A percentile compares a stretch with the other conserved stretches of the same genome.
Evolutionary conservation across 371 early-diverging fungal genomes (phyloP).

Genomic region (Lichtheimia ornata): DNA sequence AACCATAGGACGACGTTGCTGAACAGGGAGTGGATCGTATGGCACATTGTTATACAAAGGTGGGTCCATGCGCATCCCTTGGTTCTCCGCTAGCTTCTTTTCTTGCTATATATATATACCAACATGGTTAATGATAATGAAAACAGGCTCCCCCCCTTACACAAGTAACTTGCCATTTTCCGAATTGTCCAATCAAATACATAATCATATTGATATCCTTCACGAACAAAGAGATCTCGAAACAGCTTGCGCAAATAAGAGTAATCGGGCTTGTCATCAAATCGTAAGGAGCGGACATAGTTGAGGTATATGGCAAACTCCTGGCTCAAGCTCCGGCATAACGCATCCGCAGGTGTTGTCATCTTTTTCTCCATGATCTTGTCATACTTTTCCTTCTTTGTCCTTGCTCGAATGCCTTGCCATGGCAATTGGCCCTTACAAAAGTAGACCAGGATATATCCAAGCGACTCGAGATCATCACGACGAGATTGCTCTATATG

Average conservation of each 20-base stretch:
- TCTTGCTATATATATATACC: slow-evolving; percentile 19
- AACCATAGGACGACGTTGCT: slow-evolving; percentile 28
- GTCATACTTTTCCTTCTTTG: slow-evolving; percentile 99
- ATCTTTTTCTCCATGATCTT: slow-evolving; percentile 99
- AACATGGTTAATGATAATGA: neutral
- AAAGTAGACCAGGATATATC: slow-evolving; percentile 99
- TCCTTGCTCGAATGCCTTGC: slow-evolving; percentile 98
- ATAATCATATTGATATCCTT: slow-evolving; percentile 96
- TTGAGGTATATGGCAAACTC: slow-evolving; percentile 97
- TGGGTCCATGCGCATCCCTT: slow-evolving; percentile 21
- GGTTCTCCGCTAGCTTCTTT: slow-evolving; percentile 27
- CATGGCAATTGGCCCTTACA: slow-evolving; percentile 98
- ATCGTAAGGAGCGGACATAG: slow-evolving; percentile 95
- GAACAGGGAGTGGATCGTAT: slow-evolving; percentile 25
- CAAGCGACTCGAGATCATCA: slow-evolving; percentile 99
- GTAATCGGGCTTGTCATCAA: slow-evolving; percentile 99
- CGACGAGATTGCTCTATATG: slow-evolving; percentile 93
- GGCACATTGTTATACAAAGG: slow-evolving; percentile 20
- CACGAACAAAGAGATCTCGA: slow-evolving; percentile 93
- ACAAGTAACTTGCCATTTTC: slow-evolving; percentile 40
- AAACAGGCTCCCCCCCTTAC: neutral
- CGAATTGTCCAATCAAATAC: slow-evolving; percentile 96
- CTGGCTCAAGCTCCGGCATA: slow-evolving; percentile 96
- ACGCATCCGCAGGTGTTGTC: slow-evolving; percentile 93
- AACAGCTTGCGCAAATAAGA: slow-evolving; percentile 95